Evolutionary conservation across 257 asterid species (phyloP).

Genomic region (Lavandula angustifolia): DNA sequence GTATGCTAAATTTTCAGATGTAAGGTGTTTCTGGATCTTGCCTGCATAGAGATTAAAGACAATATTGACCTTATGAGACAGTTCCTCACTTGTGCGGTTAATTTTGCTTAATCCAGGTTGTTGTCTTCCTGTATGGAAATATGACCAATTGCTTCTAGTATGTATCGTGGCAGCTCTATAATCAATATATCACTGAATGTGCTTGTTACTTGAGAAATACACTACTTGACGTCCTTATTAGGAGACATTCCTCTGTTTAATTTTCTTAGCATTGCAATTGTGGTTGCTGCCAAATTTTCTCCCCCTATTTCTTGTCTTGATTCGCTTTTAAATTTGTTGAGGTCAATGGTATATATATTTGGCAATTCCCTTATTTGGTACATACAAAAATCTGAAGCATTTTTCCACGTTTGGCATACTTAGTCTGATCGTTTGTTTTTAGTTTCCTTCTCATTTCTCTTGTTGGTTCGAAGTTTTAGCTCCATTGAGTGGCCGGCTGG

Average conservation of each 20-base stretch:
- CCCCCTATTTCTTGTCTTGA: background rate
- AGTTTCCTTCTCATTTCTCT: slow-evolving; percentile 24
- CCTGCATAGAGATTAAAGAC: background rate
- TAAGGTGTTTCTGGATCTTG: background rate
- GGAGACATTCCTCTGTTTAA: background rate
- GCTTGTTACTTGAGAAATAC: slow-evolving; percentile 1
- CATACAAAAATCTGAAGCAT: background rate
- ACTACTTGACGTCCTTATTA: slow-evolving; percentile 18
- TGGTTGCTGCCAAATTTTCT: background rate
- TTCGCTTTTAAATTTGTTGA: background rate
- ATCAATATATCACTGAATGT: background rate
- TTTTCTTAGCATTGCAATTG: background rate
- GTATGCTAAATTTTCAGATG: background rate
- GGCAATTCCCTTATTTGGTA: background rate
- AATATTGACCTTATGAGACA: background rate
- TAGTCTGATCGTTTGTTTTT: background rate
- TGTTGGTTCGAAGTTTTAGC: slow-evolving; percentile 39
- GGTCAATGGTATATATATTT: slow-evolving; percentile 3
- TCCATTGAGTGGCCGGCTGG: slow-evolving; percentile 54
- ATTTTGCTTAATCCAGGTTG: background rate
- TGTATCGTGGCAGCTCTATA: background rate
- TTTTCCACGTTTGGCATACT: background rate
- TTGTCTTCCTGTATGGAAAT: background rate
- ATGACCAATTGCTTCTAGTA: background rate
- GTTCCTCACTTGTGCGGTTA: background rate